These are phyloP conservation scores for Aureobasidium sp. DNA, from an alignment of 2,329 filamentous ascomycete species.

Conservation along the genomic window DNA sequence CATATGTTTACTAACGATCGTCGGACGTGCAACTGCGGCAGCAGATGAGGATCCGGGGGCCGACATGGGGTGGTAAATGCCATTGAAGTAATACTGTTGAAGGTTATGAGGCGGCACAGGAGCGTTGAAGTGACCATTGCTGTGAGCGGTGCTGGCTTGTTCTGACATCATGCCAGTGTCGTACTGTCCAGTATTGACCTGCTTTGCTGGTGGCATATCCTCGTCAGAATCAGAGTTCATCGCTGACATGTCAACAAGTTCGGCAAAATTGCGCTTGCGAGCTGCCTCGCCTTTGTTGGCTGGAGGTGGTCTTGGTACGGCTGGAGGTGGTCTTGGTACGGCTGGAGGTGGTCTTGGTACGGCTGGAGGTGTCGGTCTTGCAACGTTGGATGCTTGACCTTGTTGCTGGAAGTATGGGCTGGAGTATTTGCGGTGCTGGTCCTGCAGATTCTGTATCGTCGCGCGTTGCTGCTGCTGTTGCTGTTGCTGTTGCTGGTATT, in stretches of 20 bases:
- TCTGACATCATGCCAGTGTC: neutral
- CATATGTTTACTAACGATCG: neutral
- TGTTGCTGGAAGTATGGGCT: slow-evolving; percentile 14
- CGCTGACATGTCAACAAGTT: slow-evolving; percentile 46
- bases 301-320: slow-evolving; percentile 19
- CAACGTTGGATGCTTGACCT: slow-evolving; percentile 5
- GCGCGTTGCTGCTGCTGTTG: neutral
- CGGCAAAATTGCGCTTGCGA: slow-evolving; percentile 46
- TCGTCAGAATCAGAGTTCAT: slow-evolving; percentile 37
- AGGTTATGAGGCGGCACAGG: neutral
- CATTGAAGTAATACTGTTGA: slow-evolving; percentile 11
- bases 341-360: slow-evolving; percentile 24
- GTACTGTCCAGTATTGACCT: slow-evolving; percentile 19
- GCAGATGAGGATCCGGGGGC: neutral
- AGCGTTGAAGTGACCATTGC: neutral
- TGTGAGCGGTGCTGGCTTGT: neutral
- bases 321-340: slow-evolving; percentile 14
- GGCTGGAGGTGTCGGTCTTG: slow-evolving; percentile 12
- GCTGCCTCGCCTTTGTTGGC: slow-evolving; percentile 47
- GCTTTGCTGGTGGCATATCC: slow-evolving; percentile 32
- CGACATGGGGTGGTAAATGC: neutral
- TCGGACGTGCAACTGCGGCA: neutral
- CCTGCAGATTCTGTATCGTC: neutral
- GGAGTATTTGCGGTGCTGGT: neutral
- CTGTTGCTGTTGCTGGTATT: neutral